Evolutionary conservation across 2,329 filamentous ascomycete species (phyloP).

Genomic region (Pseudogymnoascus sp.): DNA sequence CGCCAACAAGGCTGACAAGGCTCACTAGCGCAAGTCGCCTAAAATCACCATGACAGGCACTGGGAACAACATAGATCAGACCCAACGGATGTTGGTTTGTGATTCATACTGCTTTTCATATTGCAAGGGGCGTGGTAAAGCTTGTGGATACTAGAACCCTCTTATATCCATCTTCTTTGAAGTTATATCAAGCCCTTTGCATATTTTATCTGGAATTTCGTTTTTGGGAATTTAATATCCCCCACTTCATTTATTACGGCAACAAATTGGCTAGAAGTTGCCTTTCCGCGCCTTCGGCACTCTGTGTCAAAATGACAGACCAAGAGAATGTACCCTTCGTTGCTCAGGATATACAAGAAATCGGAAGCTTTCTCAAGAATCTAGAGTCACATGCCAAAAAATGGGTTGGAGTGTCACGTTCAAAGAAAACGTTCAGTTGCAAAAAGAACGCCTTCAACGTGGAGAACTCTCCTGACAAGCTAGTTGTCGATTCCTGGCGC

Average conservation of each 20-base stretch:
- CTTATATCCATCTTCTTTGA: not conserved
- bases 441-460: conserved; percentile 76
- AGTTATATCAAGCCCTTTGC: not conserved
- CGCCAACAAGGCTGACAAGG: conserved; percentile 22
- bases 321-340: conserved; percentile 49
- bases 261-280: not conserved
- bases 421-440: conserved; percentile 58
- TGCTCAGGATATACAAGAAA: conserved; percentile 60
- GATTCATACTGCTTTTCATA: not conserved
- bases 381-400: conserved; percentile 63
- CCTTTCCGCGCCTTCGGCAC: conserved; percentile 1
- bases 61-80: not conserved
- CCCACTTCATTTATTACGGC: not conserved
- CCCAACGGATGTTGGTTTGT: not conserved
- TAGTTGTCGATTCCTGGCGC: conserved; percentile 81
- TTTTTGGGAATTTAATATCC: not conserved
- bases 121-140: not conserved
- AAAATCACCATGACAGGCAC: conserved; percentile 8
- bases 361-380: conserved; percentile 38
- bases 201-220: not conserved
- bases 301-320: conserved; percentile 41
- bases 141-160: not conserved
- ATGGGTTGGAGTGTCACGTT: conserved; percentile 39
- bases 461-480: conserved; percentile 49
- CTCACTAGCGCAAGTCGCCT: conserved; percentile 7